phyloP scores from a whole-genome alignment of 164 flowering plant species.

The Liquidambar formosana region DNA sequence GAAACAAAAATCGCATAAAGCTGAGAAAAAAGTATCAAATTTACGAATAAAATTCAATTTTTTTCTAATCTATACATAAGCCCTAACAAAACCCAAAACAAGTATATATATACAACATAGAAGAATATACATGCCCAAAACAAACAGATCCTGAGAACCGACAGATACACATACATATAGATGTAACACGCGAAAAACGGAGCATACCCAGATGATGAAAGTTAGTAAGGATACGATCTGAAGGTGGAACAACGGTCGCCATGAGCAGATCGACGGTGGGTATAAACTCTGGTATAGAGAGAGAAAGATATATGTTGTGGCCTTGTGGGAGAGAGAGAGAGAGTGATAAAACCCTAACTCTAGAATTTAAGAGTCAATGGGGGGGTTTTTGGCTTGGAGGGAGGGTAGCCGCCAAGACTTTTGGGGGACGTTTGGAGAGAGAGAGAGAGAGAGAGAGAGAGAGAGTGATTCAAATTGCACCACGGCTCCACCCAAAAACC shows the following conservation, averaged over 20 bases:
- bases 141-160: not conserved
- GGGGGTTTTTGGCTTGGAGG: constrained; percentile 5
- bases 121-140: not conserved
- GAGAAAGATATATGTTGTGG: not conserved
- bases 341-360: not conserved
- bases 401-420: constrained; percentile 20
- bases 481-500: not conserved
- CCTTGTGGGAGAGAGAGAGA: not conserved
- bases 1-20: not conserved
- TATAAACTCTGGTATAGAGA: not conserved
- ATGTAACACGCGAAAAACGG: not conserved
- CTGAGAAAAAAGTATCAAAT: not conserved
- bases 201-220: constrained; percentile 10
- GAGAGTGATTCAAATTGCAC: constrained; percentile 5
- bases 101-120: not conserved
- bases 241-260: constrained; percentile 39
- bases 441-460: not conserved
- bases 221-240: constrained; percentile 43
- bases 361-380: too few species aligned
- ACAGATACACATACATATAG: not conserved
- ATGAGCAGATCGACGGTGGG: constrained; percentile 25
- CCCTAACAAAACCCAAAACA: constrained; percentile 21
- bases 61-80: constrained; percentile 16
- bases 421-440: not conserved
- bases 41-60: too few species aligned